Percentiles rank a stretch among this genome's conserved stretches.
Evolutionary conservation across 306 rosid genomes (phyloP).

Genomic region (Malus sieversii): DNA sequence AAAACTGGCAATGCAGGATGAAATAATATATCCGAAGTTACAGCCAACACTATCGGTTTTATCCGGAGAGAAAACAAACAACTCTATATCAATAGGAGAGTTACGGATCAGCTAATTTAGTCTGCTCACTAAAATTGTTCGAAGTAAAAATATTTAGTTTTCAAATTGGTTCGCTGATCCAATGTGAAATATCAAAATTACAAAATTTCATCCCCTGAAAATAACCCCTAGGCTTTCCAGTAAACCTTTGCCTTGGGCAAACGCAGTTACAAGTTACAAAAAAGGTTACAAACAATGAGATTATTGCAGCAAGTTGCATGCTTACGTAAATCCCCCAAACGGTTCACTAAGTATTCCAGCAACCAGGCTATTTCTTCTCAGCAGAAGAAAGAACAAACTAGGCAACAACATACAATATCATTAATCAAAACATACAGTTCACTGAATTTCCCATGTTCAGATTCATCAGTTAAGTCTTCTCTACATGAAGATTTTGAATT

Average conservation of each 20-base stretch:
- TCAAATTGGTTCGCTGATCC: not conserved
- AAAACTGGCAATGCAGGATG: not conserved
- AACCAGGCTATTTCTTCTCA: not conserved
- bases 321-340: not conserved
- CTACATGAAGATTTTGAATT: not conserved
- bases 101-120: not conserved
- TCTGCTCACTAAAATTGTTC: slow-evolving; percentile 1
- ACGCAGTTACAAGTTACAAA: not conserved
- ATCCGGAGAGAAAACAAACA: not conserved
- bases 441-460: not conserved
- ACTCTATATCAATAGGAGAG: not conserved
- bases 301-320: not conserved
- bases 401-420: not conserved
- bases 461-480: not conserved
- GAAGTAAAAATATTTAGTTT: not conserved
- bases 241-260: not conserved
- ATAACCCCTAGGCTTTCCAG: not conserved
- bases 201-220: not conserved
- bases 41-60: not conserved
- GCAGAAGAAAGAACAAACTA: not conserved
- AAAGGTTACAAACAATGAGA: not conserved
- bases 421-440: not conserved
- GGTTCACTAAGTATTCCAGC: not conserved
- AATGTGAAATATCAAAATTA: not conserved
- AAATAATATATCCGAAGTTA: not conserved